A percentile compares a stretch with the other conserved stretches of the same genome.
Conservation (phyloP, 1,139 yeast species). For the Blastobotrys elegans region DNA sequence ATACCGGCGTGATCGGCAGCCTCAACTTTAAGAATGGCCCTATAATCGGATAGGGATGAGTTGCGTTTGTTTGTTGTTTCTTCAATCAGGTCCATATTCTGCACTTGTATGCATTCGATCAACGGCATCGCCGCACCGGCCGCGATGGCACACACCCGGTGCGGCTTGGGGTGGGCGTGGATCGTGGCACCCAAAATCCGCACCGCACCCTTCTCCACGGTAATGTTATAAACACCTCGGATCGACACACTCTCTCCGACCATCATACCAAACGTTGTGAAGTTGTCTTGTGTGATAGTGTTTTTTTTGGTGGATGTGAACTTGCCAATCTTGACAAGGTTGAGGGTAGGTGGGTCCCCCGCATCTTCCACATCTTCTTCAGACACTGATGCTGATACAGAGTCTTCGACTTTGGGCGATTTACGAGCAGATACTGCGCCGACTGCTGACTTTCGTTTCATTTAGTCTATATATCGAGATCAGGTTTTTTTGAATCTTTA, state of each 20-base stretch:
- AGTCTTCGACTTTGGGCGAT: slow-evolving; percentile 4
- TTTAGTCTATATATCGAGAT: too few relatives aligned
- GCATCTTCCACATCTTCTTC: too few relatives aligned
- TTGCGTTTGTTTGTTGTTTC: slow-evolving; percentile 15
- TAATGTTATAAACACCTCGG: slow-evolving; percentile 53
- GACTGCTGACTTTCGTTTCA: slow-evolving; percentile 14
- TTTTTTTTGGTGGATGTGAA: slow-evolving; percentile 16
- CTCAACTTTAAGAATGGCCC: slow-evolving; percentile 43
- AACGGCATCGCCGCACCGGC: slow-evolving; percentile 37
- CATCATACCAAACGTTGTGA: slow-evolving; percentile 30
- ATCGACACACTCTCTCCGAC: slow-evolving; percentile 43
- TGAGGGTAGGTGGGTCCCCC: too few relatives aligned
- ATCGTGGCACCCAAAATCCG: slow-evolving; percentile 49
- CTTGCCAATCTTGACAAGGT: slow-evolving; percentile 13
- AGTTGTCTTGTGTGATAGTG: slow-evolving; percentile 14
- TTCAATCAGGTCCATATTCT: slow-evolving; percentile 32
- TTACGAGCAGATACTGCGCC: slow-evolving; percentile 8
- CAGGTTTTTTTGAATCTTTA: not conserved
- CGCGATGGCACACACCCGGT: slow-evolving; percentile 38
- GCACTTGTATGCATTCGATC: slow-evolving; percentile 45
- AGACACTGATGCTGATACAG: not conserved
- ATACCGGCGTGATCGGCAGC: slow-evolving; percentile 40
- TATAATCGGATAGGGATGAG: slow-evolving; percentile 30
- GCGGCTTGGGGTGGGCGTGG: slow-evolving; percentile 20
- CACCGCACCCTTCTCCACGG: slow-evolving; percentile 55